These are phyloP conservation scores for Pseudopyrenochaeta lycopersici DNA, from an alignment of 2,329 filamentous ascomycete species.

Conservation along the genomic window DNA sequence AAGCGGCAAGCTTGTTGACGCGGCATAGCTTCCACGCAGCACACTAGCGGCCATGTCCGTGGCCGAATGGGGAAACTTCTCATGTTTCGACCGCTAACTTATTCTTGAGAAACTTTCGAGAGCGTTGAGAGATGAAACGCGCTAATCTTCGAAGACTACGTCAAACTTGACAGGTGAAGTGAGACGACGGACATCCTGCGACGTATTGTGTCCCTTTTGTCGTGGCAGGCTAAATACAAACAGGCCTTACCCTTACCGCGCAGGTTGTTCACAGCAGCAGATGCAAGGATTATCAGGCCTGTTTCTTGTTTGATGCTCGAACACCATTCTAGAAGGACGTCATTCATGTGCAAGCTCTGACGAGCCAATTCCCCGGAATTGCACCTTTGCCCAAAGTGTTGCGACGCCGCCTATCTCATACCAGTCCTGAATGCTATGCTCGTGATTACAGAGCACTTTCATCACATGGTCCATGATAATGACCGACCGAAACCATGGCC, in stretches of 20 bases:
- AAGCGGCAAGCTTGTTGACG: slow-evolving; percentile 11
- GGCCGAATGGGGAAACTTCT: slow-evolving; percentile 7
- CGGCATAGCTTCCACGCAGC: slow-evolving; percentile 37
- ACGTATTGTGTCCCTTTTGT: slow-evolving; percentile 7
- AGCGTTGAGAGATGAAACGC: slow-evolving; percentile 19
- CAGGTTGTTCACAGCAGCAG: slow-evolving; percentile 5
- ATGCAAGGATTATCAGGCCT: slow-evolving; percentile 14
- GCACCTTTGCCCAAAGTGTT: not conserved
- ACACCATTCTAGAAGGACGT: slow-evolving; percentile 21
- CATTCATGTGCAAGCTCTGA: slow-evolving; percentile 8
- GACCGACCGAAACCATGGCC: not conserved
- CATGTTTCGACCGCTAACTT: slow-evolving; percentile 14
- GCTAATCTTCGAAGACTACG: slow-evolving; percentile 11
- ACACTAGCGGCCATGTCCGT: slow-evolving; percentile 11
- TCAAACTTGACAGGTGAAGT: slow-evolving; percentile 17
- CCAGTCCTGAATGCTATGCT: not conserved
- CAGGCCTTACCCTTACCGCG: slow-evolving; percentile 14
- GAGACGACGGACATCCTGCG: slow-evolving; percentile 14
- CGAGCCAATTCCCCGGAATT: not conserved
- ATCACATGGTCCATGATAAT: not conserved
- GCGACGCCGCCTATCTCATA: not conserved
- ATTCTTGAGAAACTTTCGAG: slow-evolving; percentile 12
- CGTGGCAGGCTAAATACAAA: slow-evolving; percentile 13
- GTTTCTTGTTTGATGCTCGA: slow-evolving; percentile 17
- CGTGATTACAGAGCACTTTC: no score